Evolutionary conservation across 129 eudicot species (phyloP).

Genomic region (Centaurea solstitialis): DNA sequence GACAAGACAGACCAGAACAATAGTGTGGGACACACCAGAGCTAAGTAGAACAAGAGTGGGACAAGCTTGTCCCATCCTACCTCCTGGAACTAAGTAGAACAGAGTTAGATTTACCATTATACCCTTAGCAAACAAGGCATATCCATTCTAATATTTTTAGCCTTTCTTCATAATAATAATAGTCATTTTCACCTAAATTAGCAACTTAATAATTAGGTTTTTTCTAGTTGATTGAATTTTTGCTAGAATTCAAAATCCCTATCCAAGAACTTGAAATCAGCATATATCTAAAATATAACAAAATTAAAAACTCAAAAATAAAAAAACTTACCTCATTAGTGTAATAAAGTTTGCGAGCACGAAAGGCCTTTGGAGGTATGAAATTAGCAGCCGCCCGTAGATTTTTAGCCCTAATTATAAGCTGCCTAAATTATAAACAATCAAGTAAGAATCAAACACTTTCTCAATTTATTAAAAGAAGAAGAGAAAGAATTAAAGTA

Average conservation of each 20-base stretch:
- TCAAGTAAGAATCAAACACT: neutral
- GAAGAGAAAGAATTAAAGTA: neutral
- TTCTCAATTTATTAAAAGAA: too few relatives aligned
- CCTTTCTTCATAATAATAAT: neutral
- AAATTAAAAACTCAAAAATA: too few relatives aligned
- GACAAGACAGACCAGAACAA: too few relatives aligned
- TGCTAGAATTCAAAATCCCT: neutral
- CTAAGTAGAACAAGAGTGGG: too few relatives aligned
- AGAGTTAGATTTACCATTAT: too few relatives aligned
- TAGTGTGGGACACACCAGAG: too few relatives aligned
- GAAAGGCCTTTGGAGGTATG: conserved; percentile 74
- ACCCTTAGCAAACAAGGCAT: too few relatives aligned
- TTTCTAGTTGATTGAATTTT: neutral
- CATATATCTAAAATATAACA: too few relatives aligned
- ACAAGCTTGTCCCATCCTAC: too few relatives aligned
- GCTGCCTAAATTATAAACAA: conserved; percentile 47
- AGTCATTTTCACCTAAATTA: neutral
- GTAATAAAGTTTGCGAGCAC: conserved; percentile 59
- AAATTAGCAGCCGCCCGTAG: conserved; percentile 69
- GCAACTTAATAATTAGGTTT: neutral
- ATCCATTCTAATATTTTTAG: neutral
- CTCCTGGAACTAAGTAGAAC: too few relatives aligned
- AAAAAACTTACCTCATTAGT: conserved; percentile 84
- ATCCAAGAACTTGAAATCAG: too few relatives aligned
- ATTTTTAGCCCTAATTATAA: too few relatives aligned